A percentile compares a stretch with the other conserved stretches of the same genome.
Evolutionary conservation across 148 eudicot genomes (phyloP).

Genomic region (Limonium bicolor): DNA sequence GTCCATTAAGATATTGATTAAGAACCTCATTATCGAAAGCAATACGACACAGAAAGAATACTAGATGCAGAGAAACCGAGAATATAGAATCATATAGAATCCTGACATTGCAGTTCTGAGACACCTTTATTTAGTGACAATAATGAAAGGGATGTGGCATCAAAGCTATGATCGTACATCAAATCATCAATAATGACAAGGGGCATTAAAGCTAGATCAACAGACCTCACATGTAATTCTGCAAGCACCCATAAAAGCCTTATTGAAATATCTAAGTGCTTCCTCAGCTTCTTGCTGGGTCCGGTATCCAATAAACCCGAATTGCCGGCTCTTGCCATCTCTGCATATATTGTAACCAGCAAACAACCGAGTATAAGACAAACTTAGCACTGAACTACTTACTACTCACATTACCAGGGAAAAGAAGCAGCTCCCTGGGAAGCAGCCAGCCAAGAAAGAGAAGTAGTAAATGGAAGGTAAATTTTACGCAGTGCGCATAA

Average conservation of each 20-base stretch:
- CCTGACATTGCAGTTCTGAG: too few species aligned
- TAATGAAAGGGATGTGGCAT: neutral
- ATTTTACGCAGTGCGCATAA: conserved; percentile 60
- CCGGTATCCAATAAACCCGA: conserved; percentile 81
- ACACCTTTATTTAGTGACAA: neutral
- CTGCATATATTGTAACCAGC: conserved; percentile 16
- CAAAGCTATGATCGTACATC: neutral
- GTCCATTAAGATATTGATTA: too few species aligned
- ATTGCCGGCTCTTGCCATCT: conserved; percentile 85
- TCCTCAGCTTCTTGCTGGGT: conserved; percentile 63
- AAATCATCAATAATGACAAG: neutral
- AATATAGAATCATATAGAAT: too few species aligned
- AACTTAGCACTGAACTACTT: neutral
- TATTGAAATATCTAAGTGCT: conserved; percentile 70
- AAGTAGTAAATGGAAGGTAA: too few species aligned
- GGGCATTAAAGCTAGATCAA: too few species aligned
- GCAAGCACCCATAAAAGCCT: conserved; percentile 50
- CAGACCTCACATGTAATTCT: conserved; percentile 75
- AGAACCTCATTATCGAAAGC: too few species aligned
- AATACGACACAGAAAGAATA: too few species aligned
- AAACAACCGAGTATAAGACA: neutral
- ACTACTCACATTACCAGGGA: too few species aligned
- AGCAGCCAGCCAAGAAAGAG: too few species aligned
- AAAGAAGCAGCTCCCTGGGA: too few species aligned
- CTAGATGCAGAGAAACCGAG: too few species aligned